A percentile compares a stretch with the other conserved stretches of the same genome.
Evolutionary conservation across 108 stramenopile genomes (phyloP).

Genomic region (Cyclostephanos tholiformis): DNA sequence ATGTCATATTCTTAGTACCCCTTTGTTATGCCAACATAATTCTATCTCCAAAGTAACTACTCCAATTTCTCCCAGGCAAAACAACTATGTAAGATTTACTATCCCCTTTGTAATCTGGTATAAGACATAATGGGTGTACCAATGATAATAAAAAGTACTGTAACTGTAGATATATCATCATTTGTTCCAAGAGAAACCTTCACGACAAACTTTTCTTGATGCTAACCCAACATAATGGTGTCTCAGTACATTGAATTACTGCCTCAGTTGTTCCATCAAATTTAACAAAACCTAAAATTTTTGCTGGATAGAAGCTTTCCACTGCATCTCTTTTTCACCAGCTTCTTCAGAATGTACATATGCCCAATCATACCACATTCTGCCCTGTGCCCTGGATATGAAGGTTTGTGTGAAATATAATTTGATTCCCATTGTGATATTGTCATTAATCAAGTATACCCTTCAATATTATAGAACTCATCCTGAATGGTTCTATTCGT

Average conservation of each 20-base stretch:
- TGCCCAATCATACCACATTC: constrained; percentile 8
- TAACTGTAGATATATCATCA: not conserved
- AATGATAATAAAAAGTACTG: not conserved
- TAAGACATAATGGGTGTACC: not conserved
- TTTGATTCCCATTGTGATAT: not conserved
- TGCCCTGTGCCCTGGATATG: not conserved
- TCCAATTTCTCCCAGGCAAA: not conserved
- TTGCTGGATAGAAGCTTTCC: not conserved
- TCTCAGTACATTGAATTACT: not conserved
- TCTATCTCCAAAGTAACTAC: not conserved
- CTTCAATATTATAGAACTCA: not conserved
- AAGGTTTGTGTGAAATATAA: not conserved
- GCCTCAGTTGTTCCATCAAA: not conserved
- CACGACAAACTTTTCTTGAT: not conserved
- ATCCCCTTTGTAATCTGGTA: not conserved
- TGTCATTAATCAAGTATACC: not conserved
- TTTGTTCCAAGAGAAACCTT: not conserved
- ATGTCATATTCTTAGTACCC: too few relatives aligned
- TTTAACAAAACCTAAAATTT: constrained; percentile 2
- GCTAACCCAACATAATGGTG: not conserved
- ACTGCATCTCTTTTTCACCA: not conserved
- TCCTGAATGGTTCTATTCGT: not conserved
- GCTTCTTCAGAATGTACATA: not conserved
- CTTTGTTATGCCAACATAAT: not conserved
- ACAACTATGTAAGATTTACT: not conserved